Percentiles rank a stretch among this genome's conserved stretches.
These are phyloP conservation scores for Biscogniauxia mediterranea DNA, from an alignment of 2,329 filamentous ascomycete species.

Conservation along the genomic window DNA sequence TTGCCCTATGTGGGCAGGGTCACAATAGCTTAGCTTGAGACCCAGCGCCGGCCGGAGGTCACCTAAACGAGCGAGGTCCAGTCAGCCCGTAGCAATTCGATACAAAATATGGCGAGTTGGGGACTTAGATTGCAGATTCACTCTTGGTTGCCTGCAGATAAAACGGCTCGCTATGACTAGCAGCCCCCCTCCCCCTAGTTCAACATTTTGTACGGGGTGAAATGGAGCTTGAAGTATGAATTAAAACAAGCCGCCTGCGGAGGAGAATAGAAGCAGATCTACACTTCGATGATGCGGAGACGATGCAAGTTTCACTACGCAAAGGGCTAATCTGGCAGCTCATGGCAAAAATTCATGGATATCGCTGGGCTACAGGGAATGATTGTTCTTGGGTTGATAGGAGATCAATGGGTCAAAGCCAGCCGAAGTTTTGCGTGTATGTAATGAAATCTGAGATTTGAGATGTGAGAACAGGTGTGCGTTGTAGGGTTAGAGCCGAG, in stretches of 20 bases:
- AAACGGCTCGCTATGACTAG: neutral
- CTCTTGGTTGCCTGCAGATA: neutral
- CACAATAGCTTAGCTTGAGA: neutral
- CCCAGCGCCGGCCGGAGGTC: neutral
- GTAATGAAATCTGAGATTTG: neutral
- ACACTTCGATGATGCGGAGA: neutral
- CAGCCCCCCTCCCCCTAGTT: neutral
- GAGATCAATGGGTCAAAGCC: neutral
- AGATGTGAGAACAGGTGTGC: constrained; percentile 3
- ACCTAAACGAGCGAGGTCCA: neutral
- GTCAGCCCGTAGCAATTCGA: neutral
- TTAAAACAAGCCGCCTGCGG: neutral
- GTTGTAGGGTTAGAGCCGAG: constrained; percentile 19
- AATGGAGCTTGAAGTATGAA: neutral
- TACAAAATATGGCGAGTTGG: neutral
- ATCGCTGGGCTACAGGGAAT: neutral
- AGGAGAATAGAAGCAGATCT: neutral
- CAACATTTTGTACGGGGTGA: neutral
- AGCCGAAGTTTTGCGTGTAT: neutral
- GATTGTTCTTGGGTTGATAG: neutral
- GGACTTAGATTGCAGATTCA: neutral
- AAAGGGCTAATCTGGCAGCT: no score
- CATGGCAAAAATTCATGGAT: neutral
- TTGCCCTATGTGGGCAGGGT: neutral
- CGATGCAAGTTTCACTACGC: neutral